Conservation (phyloP, 257 asterid genomes). For the Jacaranda mimosifolia region DNA sequence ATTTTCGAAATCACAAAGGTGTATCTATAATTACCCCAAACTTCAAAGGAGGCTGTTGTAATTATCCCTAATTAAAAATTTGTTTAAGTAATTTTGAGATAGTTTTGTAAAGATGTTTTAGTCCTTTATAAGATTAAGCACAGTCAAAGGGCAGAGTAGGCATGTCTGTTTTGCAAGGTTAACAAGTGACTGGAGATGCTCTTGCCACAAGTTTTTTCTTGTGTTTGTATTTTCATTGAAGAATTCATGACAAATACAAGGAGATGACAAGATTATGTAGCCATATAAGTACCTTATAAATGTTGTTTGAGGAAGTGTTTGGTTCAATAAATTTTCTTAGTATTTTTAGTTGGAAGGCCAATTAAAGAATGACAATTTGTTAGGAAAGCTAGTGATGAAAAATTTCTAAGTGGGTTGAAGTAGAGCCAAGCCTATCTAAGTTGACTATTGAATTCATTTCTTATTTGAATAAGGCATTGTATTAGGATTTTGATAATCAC, state of each 20-base stretch:
- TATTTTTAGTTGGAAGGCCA: background rate
- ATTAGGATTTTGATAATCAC: constrained; percentile 20
- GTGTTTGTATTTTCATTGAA: background rate
- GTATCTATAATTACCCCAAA: background rate
- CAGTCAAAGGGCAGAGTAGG: background rate
- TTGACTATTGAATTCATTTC: too few relatives aligned
- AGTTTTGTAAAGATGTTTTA: too few relatives aligned
- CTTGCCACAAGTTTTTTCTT: background rate
- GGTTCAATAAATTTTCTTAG: background rate
- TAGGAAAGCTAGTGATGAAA: too few relatives aligned
- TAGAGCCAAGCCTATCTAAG: too few relatives aligned
- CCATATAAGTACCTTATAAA: background rate
- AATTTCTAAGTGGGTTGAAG: too few relatives aligned
- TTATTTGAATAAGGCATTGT: too few relatives aligned
- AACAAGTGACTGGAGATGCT: background rate
- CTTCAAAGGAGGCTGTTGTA: background rate
- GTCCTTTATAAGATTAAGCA: background rate
- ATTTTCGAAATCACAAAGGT: background rate
- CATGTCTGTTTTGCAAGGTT: background rate
- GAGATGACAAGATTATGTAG: background rate
- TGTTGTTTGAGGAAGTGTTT: background rate
- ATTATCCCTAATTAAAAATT: too few relatives aligned
- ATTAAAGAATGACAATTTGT: background rate
- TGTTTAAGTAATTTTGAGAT: too few relatives aligned
- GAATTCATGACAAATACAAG: constrained; percentile 4